Conservation (phyloP, 352 stramenopile genomes). For the Phytopythium boreale region DNA sequence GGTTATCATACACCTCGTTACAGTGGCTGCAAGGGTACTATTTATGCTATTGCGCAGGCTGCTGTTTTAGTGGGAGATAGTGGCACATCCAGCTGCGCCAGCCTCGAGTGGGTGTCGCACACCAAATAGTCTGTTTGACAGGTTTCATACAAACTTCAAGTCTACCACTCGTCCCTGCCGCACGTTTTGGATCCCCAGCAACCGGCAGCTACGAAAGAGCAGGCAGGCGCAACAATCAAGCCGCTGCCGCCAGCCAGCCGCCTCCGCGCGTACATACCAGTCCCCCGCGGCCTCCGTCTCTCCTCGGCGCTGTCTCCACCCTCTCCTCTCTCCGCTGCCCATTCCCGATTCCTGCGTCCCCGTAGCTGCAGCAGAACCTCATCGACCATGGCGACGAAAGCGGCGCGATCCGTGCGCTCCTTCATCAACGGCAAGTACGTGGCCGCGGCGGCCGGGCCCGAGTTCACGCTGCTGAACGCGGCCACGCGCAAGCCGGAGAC, state of each 20-base stretch:
- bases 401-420: constrained; percentile 43
- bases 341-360: background rate
- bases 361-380: background rate
- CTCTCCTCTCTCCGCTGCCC: background rate
- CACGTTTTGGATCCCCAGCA: background rate
- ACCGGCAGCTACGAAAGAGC: background rate
- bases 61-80: constrained; percentile 4
- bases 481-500: constrained; percentile 45
- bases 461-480: constrained; percentile 63
- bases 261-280: background rate
- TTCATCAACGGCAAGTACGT: constrained; percentile 76
- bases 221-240: background rate
- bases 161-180: background rate
- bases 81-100: background rate
- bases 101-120: background rate
- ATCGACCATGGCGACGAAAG: constrained; percentile 11
- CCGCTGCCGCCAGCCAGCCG: background rate
- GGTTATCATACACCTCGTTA: background rate
- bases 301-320: background rate
- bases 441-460: constrained; percentile 9
- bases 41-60: constrained; percentile 6
- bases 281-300: background rate
- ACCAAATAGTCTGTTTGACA: constrained; percentile 1
- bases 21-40: background rate
- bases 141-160: constrained; percentile 2